Conservation (phyloP, 192 early-diverging fungal species). For the Coemansia sp. region DNA sequence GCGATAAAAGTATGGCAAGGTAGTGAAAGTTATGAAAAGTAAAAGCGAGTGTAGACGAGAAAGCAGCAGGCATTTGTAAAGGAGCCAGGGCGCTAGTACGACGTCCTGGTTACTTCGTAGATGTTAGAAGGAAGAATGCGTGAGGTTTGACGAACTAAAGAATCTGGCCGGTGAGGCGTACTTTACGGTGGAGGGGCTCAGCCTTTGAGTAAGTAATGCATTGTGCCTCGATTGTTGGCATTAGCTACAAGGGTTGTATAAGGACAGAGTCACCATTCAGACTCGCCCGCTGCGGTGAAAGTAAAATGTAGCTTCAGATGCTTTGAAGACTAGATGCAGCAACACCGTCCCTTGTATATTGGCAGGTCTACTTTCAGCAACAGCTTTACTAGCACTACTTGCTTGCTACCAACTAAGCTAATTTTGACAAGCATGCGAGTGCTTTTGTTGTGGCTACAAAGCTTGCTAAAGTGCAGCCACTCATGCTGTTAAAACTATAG, state of each 20-base stretch:
- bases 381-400: not conserved
- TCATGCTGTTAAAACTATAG: not conserved
- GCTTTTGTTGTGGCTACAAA: not conserved
- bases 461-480: not conserved
- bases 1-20: not conserved
- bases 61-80: not conserved
- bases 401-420: not conserved
- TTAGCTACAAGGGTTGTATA: not conserved
- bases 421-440: not conserved
- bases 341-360: not conserved
- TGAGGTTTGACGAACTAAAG: not conserved
- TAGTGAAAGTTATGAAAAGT: not conserved
- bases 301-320: not conserved
- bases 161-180: not conserved
- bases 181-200: not conserved
- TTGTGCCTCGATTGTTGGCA: not conserved
- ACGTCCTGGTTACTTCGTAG: not conserved
- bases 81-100: not conserved
- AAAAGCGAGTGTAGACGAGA: not conserved
- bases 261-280: not conserved
- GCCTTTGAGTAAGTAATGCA: not conserved
- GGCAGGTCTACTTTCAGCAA: not conserved
- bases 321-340: not conserved
- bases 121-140: not conserved
- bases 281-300: not conserved